phyloP scores from a whole-genome alignment of 352 stramenopile genomes.

The Pythium rishiriense region DNA sequence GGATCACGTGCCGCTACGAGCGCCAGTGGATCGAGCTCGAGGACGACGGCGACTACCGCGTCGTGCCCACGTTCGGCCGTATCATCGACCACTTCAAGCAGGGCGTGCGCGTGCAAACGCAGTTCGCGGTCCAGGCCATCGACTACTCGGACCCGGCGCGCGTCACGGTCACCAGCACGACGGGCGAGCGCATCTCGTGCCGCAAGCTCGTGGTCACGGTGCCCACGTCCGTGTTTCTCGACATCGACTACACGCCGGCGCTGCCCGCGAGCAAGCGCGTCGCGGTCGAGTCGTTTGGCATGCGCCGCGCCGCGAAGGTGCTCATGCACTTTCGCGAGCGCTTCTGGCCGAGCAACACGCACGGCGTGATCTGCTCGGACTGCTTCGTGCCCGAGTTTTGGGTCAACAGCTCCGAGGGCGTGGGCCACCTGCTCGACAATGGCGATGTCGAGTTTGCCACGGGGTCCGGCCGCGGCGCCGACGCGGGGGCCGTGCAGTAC shows the following conservation, averaged over 20 bases:
- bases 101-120: conserved; percentile 48
- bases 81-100: conserved; percentile 62
- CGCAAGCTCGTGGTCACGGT: conserved; percentile 69
- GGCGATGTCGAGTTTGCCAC: conserved; percentile 32
- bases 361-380: conserved; percentile 81
- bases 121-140: conserved; percentile 57
- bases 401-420: conserved; percentile 71
- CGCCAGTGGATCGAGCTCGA: conserved; percentile 83
- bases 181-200: conserved; percentile 60
- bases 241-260: conserved; percentile 67
- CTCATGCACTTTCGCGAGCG: conserved; percentile 62
- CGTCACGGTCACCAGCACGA: conserved; percentile 59
- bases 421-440: conserved; percentile 60
- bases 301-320: conserved; percentile 77
- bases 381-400: conserved; percentile 85
- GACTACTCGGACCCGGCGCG: conserved; percentile 52
- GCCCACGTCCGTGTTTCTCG: conserved; percentile 71
- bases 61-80: conserved; percentile 66
- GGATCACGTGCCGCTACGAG: conserved; percentile 78
- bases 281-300: conserved; percentile 66
- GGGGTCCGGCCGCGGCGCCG: not conserved
- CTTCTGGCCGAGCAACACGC: conserved; percentile 74
- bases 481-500: conserved; percentile 39
- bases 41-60: conserved; percentile 78
- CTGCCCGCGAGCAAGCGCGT: conserved; percentile 58